Conservation (phyloP, 139 green algal genomes). For the Pseudopediastrum boryanum region DNA sequence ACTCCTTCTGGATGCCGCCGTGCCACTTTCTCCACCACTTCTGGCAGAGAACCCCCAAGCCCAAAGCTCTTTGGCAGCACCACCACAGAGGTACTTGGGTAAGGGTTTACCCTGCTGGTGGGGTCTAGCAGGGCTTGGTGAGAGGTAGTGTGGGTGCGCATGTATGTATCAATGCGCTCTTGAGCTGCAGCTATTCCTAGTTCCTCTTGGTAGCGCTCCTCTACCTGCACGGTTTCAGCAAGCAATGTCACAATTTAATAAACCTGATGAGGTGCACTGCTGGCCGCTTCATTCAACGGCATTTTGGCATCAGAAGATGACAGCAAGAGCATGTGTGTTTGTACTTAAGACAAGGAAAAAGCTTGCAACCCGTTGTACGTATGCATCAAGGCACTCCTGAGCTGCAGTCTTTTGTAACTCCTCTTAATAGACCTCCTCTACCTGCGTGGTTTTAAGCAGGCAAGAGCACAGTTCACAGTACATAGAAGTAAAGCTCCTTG, state of each 20-base stretch:
- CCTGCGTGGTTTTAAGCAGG: too few species aligned
- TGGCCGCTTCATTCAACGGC: too few species aligned
- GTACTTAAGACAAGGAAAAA: neutral
- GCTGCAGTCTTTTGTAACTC: neutral
- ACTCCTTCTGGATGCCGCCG: neutral
- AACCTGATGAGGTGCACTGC: neutral
- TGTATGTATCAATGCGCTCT: constrained; percentile 55
- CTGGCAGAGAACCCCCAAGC: constrained; percentile 37
- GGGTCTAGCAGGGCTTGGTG: constrained; percentile 57
- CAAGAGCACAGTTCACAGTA: too few species aligned
- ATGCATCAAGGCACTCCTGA: constrained; percentile 11
- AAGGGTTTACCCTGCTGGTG: constrained; percentile 34
- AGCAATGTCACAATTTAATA: neutral
- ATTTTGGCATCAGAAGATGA: too few species aligned
- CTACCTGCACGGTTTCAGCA: too few species aligned
- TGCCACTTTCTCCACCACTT: constrained; percentile 12
- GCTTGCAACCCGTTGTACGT: neutral
- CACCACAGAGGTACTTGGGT: constrained; percentile 47
- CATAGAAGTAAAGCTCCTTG: too few species aligned
- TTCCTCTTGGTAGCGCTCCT: constrained; percentile 58
- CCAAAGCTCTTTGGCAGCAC: constrained; percentile 61
- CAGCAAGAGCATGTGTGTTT: neutral
- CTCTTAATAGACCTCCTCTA: too few species aligned
- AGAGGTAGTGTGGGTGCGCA: constrained; percentile 49
- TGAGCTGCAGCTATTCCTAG: constrained; percentile 51